phyloP scores from a whole-genome alignment of 2,329 filamentous ascomycete species.

The Aspergillus fumigatiaffinis region DNA sequence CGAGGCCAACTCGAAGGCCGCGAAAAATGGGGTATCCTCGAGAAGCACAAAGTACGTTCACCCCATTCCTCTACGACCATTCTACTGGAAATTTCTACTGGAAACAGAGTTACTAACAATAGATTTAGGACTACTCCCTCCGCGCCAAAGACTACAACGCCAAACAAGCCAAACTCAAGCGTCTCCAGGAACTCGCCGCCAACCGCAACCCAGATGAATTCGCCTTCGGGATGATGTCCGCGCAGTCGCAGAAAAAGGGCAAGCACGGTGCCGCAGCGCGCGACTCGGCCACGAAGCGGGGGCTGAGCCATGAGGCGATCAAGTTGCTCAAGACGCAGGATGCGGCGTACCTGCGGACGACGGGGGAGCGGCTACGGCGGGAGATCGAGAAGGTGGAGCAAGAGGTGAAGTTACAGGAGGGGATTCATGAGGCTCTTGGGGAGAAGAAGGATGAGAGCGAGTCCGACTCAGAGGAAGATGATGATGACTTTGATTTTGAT shows the following conservation, averaged over 20 bases:
- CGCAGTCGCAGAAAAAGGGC: constrained; percentile 39
- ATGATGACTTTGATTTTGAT: constrained; percentile 20
- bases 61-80: too few relatives aligned
- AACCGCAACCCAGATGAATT: constrained; percentile 65
- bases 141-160: constrained; percentile 61
- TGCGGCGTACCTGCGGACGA: constrained; percentile 57
- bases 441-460: constrained; percentile 19
- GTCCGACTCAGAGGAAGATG: constrained; percentile 19
- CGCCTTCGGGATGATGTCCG: constrained; percentile 61
- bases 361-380: constrained; percentile 53
- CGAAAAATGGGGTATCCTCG: constrained; percentile 81
- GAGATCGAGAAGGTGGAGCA: constrained; percentile 50
- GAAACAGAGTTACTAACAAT: constrained; percentile 4
- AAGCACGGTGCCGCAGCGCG: constrained; percentile 41
- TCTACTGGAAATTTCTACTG: too few relatives aligned
- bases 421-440: constrained; percentile 30
- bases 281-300: constrained; percentile 39
- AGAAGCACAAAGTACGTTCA: constrained; percentile 76
- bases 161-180: constrained; percentile 58
- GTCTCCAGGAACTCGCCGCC: constrained; percentile 56
- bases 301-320: constrained; percentile 55
- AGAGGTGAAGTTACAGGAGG: constrained; percentile 41
- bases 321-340: constrained; percentile 65
- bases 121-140: constrained; percentile 57
- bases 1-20: constrained; percentile 82